Percentiles rank a stretch among this genome's conserved stretches.
phyloP scores from a whole-genome alignment of 164 flowering plant species.

The Vitis rotundifolia region DNA sequence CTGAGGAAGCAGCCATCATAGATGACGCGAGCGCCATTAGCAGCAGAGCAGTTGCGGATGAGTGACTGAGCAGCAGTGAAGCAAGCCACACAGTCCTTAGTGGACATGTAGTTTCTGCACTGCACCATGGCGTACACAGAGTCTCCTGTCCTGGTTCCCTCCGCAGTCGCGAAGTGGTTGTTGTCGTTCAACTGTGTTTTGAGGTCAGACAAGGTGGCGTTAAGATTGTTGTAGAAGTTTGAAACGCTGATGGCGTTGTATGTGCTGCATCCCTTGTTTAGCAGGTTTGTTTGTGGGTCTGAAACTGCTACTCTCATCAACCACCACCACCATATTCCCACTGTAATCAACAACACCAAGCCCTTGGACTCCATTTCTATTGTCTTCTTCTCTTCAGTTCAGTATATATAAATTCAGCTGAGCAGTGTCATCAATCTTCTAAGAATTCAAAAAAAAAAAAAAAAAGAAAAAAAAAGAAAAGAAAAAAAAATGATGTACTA shows the following conservation, averaged over 20 bases:
- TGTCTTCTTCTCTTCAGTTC: no score
- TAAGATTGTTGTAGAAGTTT: constrained; percentile 22
- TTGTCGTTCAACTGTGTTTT: constrained; percentile 6
- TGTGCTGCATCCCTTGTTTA: constrained; percentile 32
- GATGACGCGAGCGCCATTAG: constrained; percentile 40
- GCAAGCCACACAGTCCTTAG: constrained; percentile 38
- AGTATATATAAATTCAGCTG: no score
- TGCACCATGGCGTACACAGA: constrained; percentile 43
- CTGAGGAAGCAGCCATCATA: constrained; percentile 60
- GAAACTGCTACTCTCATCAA: neutral
- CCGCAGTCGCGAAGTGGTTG: constrained; percentile 38
- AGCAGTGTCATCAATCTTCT: no score
- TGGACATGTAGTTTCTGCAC: constrained; percentile 46
- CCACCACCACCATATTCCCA: no score
- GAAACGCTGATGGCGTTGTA: constrained; percentile 22
- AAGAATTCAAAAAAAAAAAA: no score
- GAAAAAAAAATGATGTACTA: no score
- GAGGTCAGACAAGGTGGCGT: constrained; percentile 23
- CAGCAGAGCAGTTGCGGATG: constrained; percentile 44
- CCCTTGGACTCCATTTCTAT: no score
- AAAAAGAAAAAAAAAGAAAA: no score
- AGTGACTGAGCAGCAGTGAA: constrained; percentile 22
- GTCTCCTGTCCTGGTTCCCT: constrained; percentile 23
- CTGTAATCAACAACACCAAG: neutral
- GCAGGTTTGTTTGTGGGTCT: constrained; percentile 24